Conservation (phyloP, 176 grass and related monocot genomes). For the Secale cereale region DNA sequence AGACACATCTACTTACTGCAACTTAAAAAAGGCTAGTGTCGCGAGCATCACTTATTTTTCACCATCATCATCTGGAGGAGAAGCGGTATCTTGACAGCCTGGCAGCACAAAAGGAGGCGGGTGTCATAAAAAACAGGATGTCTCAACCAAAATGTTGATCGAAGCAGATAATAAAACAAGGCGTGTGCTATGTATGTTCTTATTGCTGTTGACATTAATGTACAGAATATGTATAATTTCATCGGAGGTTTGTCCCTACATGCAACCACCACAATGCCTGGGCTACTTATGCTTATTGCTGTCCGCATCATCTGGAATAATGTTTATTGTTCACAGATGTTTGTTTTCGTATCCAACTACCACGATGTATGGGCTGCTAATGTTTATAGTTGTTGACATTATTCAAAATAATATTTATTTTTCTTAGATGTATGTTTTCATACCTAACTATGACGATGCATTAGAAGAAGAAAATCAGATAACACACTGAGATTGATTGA, state of each 20-base stretch:
- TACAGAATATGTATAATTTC: neutral
- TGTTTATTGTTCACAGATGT: neutral
- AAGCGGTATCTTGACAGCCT: neutral
- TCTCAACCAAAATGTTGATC: neutral
- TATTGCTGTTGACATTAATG: neutral
- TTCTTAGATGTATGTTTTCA: neutral
- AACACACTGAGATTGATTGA: neutral
- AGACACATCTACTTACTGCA: constrained; percentile 11
- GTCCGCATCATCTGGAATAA: neutral
- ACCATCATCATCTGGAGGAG: neutral
- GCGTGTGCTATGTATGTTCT: neutral
- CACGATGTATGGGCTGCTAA: neutral
- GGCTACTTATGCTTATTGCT: neutral
- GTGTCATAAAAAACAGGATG: constrained; percentile 15
- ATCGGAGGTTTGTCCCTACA: neutral
- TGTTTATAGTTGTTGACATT: neutral
- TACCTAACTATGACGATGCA: neutral
- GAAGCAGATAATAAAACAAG: neutral
- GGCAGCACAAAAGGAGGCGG: neutral
- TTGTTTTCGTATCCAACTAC: neutral
- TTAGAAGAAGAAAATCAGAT: neutral
- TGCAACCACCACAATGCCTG: neutral
- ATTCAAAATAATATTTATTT: neutral
- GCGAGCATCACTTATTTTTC: constrained; percentile 15
- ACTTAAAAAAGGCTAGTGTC: neutral